Percentiles rank a stretch among this genome's conserved stretches.
These are phyloP conservation scores for Agrocybe pediades DNA, from an alignment of 768 basidiomycete species.

Conservation along the genomic window DNA sequence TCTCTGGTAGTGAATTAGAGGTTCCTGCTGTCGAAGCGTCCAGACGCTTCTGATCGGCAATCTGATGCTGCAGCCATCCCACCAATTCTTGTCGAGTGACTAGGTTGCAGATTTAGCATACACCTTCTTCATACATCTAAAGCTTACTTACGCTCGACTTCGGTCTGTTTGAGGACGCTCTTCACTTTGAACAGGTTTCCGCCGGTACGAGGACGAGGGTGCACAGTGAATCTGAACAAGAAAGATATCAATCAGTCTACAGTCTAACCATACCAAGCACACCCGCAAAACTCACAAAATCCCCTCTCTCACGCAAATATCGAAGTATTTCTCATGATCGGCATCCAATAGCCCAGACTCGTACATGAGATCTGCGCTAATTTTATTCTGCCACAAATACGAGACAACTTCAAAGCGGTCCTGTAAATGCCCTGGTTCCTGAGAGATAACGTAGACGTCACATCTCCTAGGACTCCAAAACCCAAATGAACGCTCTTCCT, in stretches of 20 bases:
- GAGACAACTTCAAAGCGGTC: constrained; percentile 79
- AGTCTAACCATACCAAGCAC: neutral
- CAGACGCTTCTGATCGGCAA: constrained; percentile 76
- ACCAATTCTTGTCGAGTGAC: constrained; percentile 70
- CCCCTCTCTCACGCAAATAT: constrained; percentile 76
- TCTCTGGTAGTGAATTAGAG: constrained; percentile 45
- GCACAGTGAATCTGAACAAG: constrained; percentile 40
- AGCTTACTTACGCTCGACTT: constrained; percentile 65
- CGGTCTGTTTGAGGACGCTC: constrained; percentile 77
- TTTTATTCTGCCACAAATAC: constrained; percentile 77
- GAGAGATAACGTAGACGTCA: constrained; percentile 85
- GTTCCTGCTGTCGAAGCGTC: constrained; percentile 64
- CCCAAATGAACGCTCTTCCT: constrained; percentile 82
- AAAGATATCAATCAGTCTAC: neutral
- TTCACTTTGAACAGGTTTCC: constrained; percentile 81
- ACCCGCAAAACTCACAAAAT: constrained; percentile 58
- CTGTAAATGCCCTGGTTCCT: constrained; percentile 71
- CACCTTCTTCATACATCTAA: neutral
- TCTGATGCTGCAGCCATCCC: constrained; percentile 73
- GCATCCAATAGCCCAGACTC: constrained; percentile 66
- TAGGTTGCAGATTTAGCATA: constrained; percentile 17
- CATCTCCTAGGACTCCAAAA: constrained; percentile 90
- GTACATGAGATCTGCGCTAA: constrained; percentile 89
- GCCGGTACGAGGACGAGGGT: constrained; percentile 51
- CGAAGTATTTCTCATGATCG: constrained; percentile 67